Conservation (phyloP, 345 rosid species). For the Chamaenerion angustifolium region DNA sequence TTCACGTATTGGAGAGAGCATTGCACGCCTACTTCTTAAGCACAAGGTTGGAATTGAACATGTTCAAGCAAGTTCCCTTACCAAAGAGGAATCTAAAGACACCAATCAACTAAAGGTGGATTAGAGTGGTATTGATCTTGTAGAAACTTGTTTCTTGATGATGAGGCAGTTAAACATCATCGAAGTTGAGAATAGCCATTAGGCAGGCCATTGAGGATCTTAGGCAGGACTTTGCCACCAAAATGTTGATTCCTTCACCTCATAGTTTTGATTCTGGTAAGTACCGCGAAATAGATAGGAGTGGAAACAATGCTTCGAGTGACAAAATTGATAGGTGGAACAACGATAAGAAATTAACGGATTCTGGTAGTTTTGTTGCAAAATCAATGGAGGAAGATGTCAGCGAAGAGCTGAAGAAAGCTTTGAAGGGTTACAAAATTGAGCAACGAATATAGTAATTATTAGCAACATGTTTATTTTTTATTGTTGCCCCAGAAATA, state of each 20-base stretch:
- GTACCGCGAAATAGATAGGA: constrained; percentile 33
- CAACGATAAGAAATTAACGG: constrained; percentile 27
- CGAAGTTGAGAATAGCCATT: no score
- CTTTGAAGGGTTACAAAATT: constrained; percentile 45
- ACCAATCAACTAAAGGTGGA: no score
- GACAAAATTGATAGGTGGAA: constrained; percentile 25
- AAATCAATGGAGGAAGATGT: constrained; percentile 29
- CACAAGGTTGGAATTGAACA: constrained; percentile 70
- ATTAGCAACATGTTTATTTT: no score
- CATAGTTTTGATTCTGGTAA: constrained; percentile 26
- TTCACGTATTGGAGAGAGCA: constrained; percentile 81
- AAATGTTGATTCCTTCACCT: constrained; percentile 7
- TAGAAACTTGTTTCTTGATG: no score
- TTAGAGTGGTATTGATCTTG: no score
- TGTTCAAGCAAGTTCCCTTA: no score
- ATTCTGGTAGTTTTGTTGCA: constrained; percentile 6
- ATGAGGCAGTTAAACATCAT: no score
- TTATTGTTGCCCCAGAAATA: no score
- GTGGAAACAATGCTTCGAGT: constrained; percentile 11
- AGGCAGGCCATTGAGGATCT: constrained; percentile 68
- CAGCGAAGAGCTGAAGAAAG: constrained; percentile 57
- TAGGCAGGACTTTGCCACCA: constrained; percentile 28
- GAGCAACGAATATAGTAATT: no score
- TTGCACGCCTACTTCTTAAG: constrained; percentile 48
- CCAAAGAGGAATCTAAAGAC: no score